Percentiles rank a stretch among this genome's conserved stretches.
These are phyloP conservation scores for Tetrapisispora nanseiensis DNA, from an alignment of 805 yeast genomes.

Conservation along the genomic window DNA sequence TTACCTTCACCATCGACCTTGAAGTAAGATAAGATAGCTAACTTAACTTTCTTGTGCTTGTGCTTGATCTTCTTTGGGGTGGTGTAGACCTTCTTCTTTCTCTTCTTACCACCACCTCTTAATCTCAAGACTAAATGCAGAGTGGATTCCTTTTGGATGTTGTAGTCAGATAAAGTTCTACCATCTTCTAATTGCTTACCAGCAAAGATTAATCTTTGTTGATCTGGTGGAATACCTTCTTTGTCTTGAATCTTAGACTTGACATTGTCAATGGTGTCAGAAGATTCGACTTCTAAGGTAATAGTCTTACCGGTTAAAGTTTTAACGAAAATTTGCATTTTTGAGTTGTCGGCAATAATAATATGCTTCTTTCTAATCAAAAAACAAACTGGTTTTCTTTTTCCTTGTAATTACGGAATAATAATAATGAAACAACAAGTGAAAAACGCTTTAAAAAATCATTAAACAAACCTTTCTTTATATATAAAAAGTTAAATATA, in stretches of 20 bases:
- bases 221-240: conserved; percentile 97
- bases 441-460: too few species aligned
- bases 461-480: not conserved
- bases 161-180: conserved; percentile 93
- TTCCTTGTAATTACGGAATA: too few species aligned
- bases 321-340: conserved; percentile 97
- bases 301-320: conserved; percentile 99
- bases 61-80: conserved; percentile 99
- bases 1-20: conserved; percentile 98
- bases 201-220: conserved; percentile 93
- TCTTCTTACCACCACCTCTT: conserved; percentile 99
- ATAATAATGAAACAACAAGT: too few species aligned
- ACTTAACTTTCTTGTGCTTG: conserved; percentile 99
- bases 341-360: conserved; percentile 41
- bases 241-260: conserved; percentile 94
- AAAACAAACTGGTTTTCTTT: not conserved
- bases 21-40: conserved; percentile 98
- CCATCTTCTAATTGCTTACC: conserved; percentile 97
- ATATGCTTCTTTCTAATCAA: conserved; percentile 33
- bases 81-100: conserved; percentile 99
- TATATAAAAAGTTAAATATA: too few species aligned
- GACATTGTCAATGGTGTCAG: conserved; percentile 95
- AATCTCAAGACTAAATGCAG: conserved; percentile 92
- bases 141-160: conserved; percentile 96
- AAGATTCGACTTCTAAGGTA: conserved; percentile 95